Evolutionary conservation across 768 basidiomycete genomes (phyloP), one percentile per base, ranked within the genome.

Genomic region (Cystobasidium onofrii): DNA sequence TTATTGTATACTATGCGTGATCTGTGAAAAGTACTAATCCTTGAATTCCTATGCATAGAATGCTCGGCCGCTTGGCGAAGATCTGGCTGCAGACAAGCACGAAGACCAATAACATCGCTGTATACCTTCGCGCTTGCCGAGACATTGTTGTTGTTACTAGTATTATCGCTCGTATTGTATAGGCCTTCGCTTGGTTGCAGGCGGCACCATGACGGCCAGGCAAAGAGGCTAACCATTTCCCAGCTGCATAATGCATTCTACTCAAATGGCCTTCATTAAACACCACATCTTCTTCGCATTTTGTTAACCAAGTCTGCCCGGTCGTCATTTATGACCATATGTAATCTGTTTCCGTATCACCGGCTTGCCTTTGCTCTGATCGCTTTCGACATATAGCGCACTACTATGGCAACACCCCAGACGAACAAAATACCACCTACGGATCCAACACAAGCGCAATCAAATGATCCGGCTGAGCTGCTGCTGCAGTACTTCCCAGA

Each of bases 401-500:
- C 20, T 9, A 20, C 6, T 20, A 50, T 50, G 46, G 6, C 46
- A 4, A 50, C 46, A 12, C 46, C 46, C 3, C 46, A 50, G 46
- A 7, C 46, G 3, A n/a, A 3, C 46, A 12, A 7, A 13, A 60
- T 60, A 60, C 57, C 57, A 29, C 23, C 57, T 6, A 29, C 9
- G 2, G 57, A 60, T 34, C 57, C 25, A 29, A 34, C 23, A 12
- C 63, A 64, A 67, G 44, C 50, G 12, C 44, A 25, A 1, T 67
- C 65, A 9, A 52, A 36, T 20, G 69, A 71, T 60, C 69, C 69
- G 17, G 69, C 69, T 9, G 69, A 71, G 13, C 55, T 71, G 3
- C 69, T 71, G 10, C 55, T 71, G 50, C 33, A 71, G 54, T 55
- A 71, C 54, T 71, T 71, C 69, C 69, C 69, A 29, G 52, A 55